Evolutionary conservation across 306 rosid genomes (phyloP), one percentile per base, ranked within the genome.

Genomic region (Lupinus albus): DNA sequence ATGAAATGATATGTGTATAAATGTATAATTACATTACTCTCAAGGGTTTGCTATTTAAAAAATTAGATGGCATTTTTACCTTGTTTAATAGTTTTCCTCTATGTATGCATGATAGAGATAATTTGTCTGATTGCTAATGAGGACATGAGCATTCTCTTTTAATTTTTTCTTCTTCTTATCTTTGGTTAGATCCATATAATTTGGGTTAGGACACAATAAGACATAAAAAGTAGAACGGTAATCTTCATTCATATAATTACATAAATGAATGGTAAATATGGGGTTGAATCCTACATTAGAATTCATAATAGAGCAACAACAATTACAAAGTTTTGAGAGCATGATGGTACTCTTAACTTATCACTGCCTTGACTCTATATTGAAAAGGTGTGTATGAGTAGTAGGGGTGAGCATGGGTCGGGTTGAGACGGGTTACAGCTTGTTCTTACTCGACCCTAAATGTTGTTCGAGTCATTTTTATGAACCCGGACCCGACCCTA

Each of bases 241-340:
- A n/a, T n/a, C n/a, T n/a, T n/a, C n/a, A n/a, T n/a, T n/a, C n/a
- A n/a, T n/a, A n/a, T n/a, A n/a, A n/a, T n/a, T n/a, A n/a, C n/a
- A n/a, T n/a, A 75, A 72, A 33, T 71, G 67, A 67, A 67, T 28
- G 68, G 71, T 56, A 9, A 51, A 28, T 55, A 36, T 42, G 81
- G 73, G 53, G 46, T 84, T 77, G 89, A 77, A 81, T 76, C 80
- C 79, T 69, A 78, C 82, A 52, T 70, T 72, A 77, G 71, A 76
- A 52, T 51, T 81, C 84, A 70, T 75, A 44, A 68, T 72, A 77
- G 64, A 77, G 64, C 71, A 32, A 39, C 65, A 64, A 56, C 49
- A 57, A 60, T 38, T 38, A 44, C 61, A 61, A 63, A 48, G 70
- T 52, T 62, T 45, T 44, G 57, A 39, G 58, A 45, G 36, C 49